Percentiles rank a stretch among this genome's conserved stretches.
These are phyloP conservation scores for Verticillium dahliae DNA, from an alignment of 2,329 filamentous ascomycete genomes.

Conservation along the genomic window DNA sequence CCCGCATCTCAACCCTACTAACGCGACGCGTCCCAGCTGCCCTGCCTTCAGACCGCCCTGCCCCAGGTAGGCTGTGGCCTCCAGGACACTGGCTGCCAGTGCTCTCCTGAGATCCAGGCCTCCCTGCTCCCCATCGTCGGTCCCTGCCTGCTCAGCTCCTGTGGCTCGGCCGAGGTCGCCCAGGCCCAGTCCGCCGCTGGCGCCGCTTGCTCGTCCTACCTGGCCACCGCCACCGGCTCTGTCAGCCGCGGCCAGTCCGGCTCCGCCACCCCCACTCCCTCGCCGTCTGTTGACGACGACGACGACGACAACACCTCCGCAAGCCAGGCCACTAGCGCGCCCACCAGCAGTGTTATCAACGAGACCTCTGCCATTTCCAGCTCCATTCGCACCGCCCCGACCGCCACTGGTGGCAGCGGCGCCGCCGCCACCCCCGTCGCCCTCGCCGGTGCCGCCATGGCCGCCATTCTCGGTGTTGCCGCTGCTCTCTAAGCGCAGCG, in stretches of 20 bases:
- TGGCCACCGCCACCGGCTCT: constrained; percentile 8
- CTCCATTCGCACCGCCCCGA: neutral
- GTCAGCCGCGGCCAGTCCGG: constrained; percentile 1
- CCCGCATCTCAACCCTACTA: neutral
- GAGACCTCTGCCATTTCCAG: neutral
- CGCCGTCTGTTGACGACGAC: neutral
- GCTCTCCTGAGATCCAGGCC: constrained; percentile 23
- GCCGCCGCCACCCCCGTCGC: constrained; percentile 18
- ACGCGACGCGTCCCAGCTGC: constrained; percentile 9
- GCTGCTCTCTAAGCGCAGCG: constrained; percentile 17
- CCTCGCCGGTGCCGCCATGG: constrained; percentile 16
- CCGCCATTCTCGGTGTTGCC: constrained; percentile 24
- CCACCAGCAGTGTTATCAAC: neutral
- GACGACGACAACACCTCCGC: constrained; percentile 4
- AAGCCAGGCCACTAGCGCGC: constrained; percentile 6
- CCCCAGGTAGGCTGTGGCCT: constrained; percentile 26
- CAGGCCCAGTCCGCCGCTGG: constrained; percentile 24
- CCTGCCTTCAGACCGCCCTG: constrained; percentile 29
- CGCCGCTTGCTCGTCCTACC: constrained; percentile 15
- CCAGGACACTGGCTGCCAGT: constrained; percentile 31
- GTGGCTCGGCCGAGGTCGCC: constrained; percentile 21
- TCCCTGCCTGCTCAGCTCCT: constrained; percentile 26
- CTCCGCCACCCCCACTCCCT: neutral
- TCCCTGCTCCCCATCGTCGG: constrained; percentile 20
- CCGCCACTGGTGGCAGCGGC: constrained; percentile 7